Percentiles rank a stretch among this genome's conserved stretches.
These are phyloP conservation scores for Pseudocercospora fijiensis DNA, from an alignment of 2,329 filamentous ascomycete species.

Conservation along the genomic window DNA sequence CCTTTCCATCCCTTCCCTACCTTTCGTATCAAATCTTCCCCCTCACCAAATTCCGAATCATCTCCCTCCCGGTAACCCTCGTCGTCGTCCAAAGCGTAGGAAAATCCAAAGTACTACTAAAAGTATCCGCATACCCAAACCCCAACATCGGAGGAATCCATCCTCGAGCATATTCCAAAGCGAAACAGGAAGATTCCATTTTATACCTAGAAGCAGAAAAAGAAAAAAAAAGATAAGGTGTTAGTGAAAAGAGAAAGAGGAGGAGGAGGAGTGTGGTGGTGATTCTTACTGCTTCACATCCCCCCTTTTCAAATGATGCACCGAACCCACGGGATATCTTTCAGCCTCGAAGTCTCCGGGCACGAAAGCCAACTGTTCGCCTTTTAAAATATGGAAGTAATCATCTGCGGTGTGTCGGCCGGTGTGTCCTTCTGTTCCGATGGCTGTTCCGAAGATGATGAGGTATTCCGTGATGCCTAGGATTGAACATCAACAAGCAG, in stretches of 20 bases:
- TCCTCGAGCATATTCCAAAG: conserved; percentile 78
- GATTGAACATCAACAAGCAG: background rate
- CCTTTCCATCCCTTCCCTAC: too few relatives aligned
- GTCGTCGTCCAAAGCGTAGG: conserved; percentile 81
- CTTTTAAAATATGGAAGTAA: conserved; percentile 87
- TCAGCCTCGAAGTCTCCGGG: conserved; percentile 66
- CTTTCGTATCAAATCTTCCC: conserved; percentile 61
- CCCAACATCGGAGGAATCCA: conserved; percentile 93
- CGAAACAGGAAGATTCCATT: conserved; percentile 75
- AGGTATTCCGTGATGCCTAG: conserved; percentile 82
- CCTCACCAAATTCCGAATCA: conserved; percentile 68
- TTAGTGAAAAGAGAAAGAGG: too few relatives aligned
- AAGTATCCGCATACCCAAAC: conserved; percentile 80
- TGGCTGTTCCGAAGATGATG: conserved; percentile 79
- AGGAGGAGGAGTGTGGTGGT: too few relatives aligned
- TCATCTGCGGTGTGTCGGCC: conserved; percentile 90
- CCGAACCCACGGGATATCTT: conserved; percentile 65
- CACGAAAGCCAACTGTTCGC: conserved; percentile 73
- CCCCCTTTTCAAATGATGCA: conserved; percentile 72
- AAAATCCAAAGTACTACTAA: conserved; percentile 79
- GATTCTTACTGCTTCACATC: conserved; percentile 66
- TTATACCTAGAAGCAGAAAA: conserved; percentile 54
- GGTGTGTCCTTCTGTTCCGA: conserved; percentile 84
- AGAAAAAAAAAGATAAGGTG: too few relatives aligned
- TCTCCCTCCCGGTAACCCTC: conserved; percentile 70